phyloP scores from a whole-genome alignment of 2,329 filamentous ascomycete species.

The Aspergillus latus region DNA sequence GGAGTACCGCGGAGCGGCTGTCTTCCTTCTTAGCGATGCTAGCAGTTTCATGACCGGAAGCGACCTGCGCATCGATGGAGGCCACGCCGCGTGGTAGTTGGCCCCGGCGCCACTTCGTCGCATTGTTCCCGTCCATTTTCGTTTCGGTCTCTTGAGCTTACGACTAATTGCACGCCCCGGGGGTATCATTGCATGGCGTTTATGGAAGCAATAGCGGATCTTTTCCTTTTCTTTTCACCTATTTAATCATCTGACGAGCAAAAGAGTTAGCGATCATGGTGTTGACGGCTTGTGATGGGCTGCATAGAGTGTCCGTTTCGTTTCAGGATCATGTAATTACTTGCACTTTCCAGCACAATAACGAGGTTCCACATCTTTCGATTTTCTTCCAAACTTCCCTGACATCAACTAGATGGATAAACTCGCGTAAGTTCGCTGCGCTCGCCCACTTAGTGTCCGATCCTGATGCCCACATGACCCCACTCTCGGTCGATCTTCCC shows the following conservation, averaged over 20 bases:
- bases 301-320: slow-evolving; percentile 13
- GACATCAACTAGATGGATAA: slow-evolving; percentile 13
- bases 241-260: slow-evolving; percentile 6
- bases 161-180: not conserved
- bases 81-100: slow-evolving; percentile 54
- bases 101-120: not conserved
- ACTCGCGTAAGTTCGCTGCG: slow-evolving; percentile 16
- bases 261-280: slow-evolving; percentile 7
- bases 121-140: not conserved
- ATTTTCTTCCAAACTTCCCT: not conserved
- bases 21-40: slow-evolving; percentile 50
- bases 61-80: slow-evolving; percentile 56
- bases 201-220: not conserved
- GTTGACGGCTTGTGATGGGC: slow-evolving; percentile 7
- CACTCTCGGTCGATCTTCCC: not conserved
- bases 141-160: not conserved
- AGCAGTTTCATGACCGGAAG: slow-evolving; percentile 58
- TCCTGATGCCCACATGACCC: slow-evolving; percentile 17
- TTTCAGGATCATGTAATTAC: slow-evolving; percentile 11
- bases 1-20: slow-evolving; percentile 63
- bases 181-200: slow-evolving; percentile 5
- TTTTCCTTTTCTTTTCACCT: not conserved
- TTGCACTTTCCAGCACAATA: not conserved
- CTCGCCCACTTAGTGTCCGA: slow-evolving; percentile 17
- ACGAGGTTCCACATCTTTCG: too few species aligned